These are phyloP conservation scores for Coprinopsis strossmayeri DNA, from an alignment of 768 basidiomycete species.

Conservation along the genomic window DNA sequence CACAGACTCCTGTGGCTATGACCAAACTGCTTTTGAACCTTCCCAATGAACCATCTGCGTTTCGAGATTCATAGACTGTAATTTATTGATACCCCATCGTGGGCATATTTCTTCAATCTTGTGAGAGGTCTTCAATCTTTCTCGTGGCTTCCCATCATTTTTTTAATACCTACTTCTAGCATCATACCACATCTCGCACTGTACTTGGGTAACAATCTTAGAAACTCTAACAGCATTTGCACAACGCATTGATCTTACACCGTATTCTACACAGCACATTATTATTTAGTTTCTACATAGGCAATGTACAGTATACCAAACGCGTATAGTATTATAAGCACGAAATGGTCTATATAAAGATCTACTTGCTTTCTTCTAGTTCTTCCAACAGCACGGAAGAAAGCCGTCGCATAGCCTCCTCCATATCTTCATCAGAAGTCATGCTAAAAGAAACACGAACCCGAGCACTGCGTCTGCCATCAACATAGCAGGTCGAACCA, in stretches of 20 bases:
- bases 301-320: no score
- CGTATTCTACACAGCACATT: no score
- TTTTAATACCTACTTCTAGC: background rate
- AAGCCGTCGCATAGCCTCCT: conserved; percentile 64
- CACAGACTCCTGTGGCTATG: conserved; percentile 41
- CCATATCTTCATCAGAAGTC: conserved; percentile 52
- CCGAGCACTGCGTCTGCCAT: conserved; percentile 55
- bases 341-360: background rate
- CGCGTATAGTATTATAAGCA: no score
- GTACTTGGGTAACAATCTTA: no score
- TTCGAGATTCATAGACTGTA: no score
- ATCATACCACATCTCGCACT: background rate
- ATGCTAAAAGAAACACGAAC: conserved; percentile 78
- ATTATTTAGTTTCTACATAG: no score
- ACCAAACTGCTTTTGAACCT: no score
- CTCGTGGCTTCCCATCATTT: background rate
- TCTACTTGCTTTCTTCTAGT: background rate
- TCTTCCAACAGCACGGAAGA: conserved; percentile 9
- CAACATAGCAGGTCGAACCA: conserved; percentile 69
- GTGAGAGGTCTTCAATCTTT: background rate
- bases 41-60: no score
- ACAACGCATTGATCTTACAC: no score
- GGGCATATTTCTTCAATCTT: background rate
- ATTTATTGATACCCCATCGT: background rate
- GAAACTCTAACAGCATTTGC: no score